Conservation (phyloP, 129 eudicot species). For the Silybum marianum region DNA sequence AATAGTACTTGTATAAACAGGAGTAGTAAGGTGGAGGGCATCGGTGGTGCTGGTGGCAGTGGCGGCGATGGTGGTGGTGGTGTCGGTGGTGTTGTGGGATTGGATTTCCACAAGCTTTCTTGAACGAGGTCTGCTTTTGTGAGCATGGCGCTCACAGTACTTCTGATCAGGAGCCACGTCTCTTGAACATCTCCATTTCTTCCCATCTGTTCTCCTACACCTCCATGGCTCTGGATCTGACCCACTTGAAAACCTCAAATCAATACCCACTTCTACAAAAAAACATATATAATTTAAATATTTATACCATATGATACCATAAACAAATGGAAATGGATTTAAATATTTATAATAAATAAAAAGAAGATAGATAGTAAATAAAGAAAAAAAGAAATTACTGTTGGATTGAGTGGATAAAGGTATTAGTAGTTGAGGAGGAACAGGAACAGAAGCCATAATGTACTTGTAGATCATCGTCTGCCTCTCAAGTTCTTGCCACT, state of each 20-base stretch:
- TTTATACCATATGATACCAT: background rate
- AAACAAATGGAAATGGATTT: background rate
- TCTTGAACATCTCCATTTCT: slow-evolving; percentile 84
- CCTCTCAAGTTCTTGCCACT: slow-evolving; percentile 74
- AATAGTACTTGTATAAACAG: background rate
- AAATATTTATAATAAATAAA: background rate
- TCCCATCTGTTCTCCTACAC: slow-evolving; percentile 82
- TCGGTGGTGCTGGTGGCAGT: background rate
- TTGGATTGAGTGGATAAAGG: slow-evolving; percentile 51
- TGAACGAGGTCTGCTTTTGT: slow-evolving; percentile 76
- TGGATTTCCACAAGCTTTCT: slow-evolving; percentile 89
- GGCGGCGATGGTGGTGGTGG: background rate
- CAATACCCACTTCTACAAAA: slow-evolving; percentile 37
- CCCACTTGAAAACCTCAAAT: slow-evolving; percentile 51
- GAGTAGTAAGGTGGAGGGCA: slow-evolving; percentile 1
- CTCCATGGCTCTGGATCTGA: slow-evolving; percentile 88
- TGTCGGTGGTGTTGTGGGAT: slow-evolving; percentile 27
- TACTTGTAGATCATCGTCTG: slow-evolving; percentile 71
- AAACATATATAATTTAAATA: background rate
- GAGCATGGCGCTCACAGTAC: slow-evolving; percentile 78
- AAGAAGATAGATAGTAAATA: background rate
- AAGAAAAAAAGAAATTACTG: slow-evolving; percentile 36
- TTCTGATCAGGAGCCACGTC: slow-evolving; percentile 74
- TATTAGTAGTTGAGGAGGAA: slow-evolving; percentile 58
- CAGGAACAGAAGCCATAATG: slow-evolving; percentile 63